Evolutionary conservation across 352 stramenopile species (phyloP), one percentile per base, ranked within the genome.

Genomic region (Salisapilia sapeloensis): DNA sequence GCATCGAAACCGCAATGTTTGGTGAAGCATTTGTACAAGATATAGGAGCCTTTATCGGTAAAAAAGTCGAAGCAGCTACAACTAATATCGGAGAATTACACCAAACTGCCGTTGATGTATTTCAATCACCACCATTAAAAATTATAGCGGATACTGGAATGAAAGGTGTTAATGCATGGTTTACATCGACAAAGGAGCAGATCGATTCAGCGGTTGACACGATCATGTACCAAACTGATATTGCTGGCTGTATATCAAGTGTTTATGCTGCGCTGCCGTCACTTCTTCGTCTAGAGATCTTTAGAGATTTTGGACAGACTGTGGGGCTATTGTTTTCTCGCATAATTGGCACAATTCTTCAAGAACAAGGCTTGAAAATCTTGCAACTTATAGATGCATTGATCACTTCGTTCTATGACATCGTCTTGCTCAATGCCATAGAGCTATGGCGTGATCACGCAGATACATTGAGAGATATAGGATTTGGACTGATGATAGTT

Each of bases 281-380:
- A 7, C 29, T 70, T 10, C 30, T 65, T 17, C 50, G 54, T 6
- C 29, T 71, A 6, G 57, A 64, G 13, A 66, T 71, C 16, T 26
- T 50, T n/a, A 53, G 57, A 2, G 57, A 71, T 14, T 71, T 64
- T 24, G 48, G 49, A n/a, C 54, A 66, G 31, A 61, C 51, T 0
- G 40, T 54, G 2, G 53, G 51, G 11, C 38, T 71, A 5, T 59
- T 71, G 20, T 63, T 71, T 46, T 46, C 42, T 11, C 50, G 51
- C 5, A 29, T 71, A 19, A 63, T 66, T 29, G 43, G 21, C 15
- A 30, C 48, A 7, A 34, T 59, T 6, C 22, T 59, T 2, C 33
- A 52, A 2, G 37, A 59, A 14, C 40, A 50, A 9, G 28, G 53
- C 11, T 38, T 40, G 14, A 33, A 13, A 13, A 26, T 29, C 4